These are phyloP conservation scores for Cicer cuneatum DNA, from an alignment of 306 rosid genomes.

Conservation along the genomic window DNA sequence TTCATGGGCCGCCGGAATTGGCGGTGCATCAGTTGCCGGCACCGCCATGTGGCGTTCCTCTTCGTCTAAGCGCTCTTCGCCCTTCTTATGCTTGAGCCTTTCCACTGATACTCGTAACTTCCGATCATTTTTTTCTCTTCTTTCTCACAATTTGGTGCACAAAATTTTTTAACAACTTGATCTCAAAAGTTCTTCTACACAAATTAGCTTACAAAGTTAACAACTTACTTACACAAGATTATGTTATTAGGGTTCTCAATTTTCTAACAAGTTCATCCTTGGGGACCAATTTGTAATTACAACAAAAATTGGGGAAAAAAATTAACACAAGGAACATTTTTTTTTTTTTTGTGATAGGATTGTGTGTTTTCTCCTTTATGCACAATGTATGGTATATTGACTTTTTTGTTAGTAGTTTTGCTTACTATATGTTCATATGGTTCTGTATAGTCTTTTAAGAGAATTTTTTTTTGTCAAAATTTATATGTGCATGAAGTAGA, in stretches of 20 bases:
- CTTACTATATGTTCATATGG: neutral
- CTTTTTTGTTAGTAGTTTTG: neutral
- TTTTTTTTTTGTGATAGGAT: neutral
- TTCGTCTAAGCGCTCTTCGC: slow-evolving; percentile 55
- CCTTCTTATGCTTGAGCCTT: slow-evolving; percentile 72
- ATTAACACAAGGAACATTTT: neutral
- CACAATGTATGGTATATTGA: neutral
- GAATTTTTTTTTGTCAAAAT: neutral
- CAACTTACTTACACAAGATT: neutral
- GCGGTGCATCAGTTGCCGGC: slow-evolving; percentile 66
- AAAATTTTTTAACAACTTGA: neutral
- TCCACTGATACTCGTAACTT: slow-evolving; percentile 64
- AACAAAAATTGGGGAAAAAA: neutral
- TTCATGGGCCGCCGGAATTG: slow-evolving; percentile 60
- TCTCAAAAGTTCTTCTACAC: neutral
- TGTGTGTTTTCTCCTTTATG: neutral
- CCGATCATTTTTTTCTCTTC: neutral
- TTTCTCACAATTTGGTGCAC: neutral
- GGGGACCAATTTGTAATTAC: neutral
- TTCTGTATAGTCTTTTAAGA: no score
- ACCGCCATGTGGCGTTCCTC: slow-evolving; percentile 61
- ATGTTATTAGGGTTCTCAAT: neutral
- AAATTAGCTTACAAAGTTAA: neutral
- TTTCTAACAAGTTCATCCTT: neutral
- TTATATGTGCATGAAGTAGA: neutral